Base-by-base conservation (phyloP, 2,329 filamentous ascomycete genomes). In the Colletotrichum brevisporum region DNA sequence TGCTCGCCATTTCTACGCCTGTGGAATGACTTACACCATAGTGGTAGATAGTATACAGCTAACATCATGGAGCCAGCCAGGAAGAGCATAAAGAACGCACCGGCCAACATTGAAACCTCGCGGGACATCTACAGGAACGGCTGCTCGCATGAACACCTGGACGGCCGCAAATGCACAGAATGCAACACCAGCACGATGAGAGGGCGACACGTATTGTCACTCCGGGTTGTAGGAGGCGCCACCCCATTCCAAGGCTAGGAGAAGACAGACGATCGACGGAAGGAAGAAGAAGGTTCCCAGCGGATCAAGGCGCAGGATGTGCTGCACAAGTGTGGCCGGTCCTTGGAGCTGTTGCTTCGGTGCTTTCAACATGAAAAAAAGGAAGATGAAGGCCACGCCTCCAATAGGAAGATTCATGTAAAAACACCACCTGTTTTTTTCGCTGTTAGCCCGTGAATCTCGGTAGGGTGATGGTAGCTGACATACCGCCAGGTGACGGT, bases 181-280 rank as follows among this genome's bases (percentile, higher is more conserved):
- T 2, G 84, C 79, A 16, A 85, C 73, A n/a, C n/a, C n/a, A n/a
- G n/a, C n/a, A n/a, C n/a, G n/a, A n/a, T n/a, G n/a, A n/a, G n/a
- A n/a, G n/a, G n/a, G n/a, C n/a, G n/a, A n/a, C n/a, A n/a, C n/a
- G n/a, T n/a, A n/a, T n/a, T n/a, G n/a, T n/a, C n/a, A n/a, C n/a
- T n/a, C n/a, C n/a, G n/a, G n/a, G n/a, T n/a, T n/a, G n/a, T n/a
- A 87, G 2, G 77, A 82, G 2, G 83, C 82, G 4, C 88, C 88
- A 59, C 88, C 88, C 89, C 89, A 91, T 73, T 91, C 87, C 41
- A 92, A 80, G 1, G 89, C 89, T 5, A 92, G 80, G 3, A 92
- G 78, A 45, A 91, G 85, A 70, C 84, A 89, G 15, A 90, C 82
- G 47, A 90, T 83, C 39, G 84, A 84, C 0, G 89, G 89, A 16